Conservation (phyloP, 495 filamentous ascomycete species). For the Tuber calosporum region DNA sequence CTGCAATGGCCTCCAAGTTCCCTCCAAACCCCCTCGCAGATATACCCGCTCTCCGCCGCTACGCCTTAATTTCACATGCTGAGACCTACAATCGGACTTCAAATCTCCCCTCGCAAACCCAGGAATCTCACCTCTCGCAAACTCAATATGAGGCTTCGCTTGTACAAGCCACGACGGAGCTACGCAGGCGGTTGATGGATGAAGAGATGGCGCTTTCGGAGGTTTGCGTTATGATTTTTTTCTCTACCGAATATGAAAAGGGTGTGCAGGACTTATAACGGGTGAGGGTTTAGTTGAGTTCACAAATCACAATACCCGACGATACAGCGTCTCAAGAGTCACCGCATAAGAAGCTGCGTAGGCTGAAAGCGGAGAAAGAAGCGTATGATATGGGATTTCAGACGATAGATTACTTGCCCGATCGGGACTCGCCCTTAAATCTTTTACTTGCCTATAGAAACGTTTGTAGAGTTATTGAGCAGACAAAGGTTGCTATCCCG, state of each 20-base stretch:
- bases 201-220: conserved; percentile 23
- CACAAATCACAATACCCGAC: conserved; percentile 8
- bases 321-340: background rate
- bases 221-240: background rate
- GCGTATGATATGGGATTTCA: conserved; percentile 21
- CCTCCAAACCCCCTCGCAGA: conserved; percentile 11
- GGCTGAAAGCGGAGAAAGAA: conserved; percentile 7
- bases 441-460: conserved; percentile 30
- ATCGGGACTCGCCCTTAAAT: conserved; percentile 22
- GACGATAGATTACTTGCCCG: conserved; percentile 25
- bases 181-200: conserved; percentile 28
- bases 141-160: conserved; percentile 16
- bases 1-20: conserved; percentile 15
- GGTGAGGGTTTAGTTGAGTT: conserved; percentile 7
- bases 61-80: conserved; percentile 21
- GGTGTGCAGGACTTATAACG: background rate
- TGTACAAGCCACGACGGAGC: conserved; percentile 8
- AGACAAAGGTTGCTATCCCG: conserved; percentile 8
- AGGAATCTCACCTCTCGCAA: conserved; percentile 6
- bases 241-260: background rate
- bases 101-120: conserved; percentile 7
- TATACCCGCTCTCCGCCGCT: conserved; percentile 23
- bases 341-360: conserved; percentile 10
- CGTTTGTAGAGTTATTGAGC: conserved; percentile 10
- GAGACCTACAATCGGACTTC: conserved; percentile 5